Conservation (phyloP, 805 yeast genomes). For the Ogataea sp. region DNA sequence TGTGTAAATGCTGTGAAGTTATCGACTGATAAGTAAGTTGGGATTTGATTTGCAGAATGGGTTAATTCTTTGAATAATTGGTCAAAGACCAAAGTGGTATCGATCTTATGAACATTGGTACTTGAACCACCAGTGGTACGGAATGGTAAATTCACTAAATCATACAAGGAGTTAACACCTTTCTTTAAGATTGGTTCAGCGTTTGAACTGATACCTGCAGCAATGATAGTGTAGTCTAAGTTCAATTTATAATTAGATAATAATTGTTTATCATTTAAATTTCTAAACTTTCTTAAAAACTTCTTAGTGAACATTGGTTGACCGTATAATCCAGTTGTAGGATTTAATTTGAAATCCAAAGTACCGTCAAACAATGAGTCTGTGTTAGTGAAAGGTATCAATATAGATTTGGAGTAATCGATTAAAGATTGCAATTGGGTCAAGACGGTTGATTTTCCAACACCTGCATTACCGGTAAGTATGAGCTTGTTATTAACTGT, state of each 20-base stretch:
- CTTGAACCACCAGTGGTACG: not conserved
- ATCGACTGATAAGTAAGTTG: constrained; percentile 67
- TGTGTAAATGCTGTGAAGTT: constrained; percentile 59
- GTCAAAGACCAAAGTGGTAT: constrained; percentile 37
- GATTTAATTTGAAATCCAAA: constrained; percentile 54
- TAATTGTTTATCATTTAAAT: constrained; percentile 31
- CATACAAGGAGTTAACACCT: constrained; percentile 29
- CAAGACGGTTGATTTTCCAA: constrained; percentile 70
- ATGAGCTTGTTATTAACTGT: constrained; percentile 40
- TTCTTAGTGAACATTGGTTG: constrained; percentile 74
- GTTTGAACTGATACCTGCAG: no score
- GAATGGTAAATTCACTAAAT: constrained; percentile 27
- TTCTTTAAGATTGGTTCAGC: constrained; percentile 5
- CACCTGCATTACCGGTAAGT: constrained; percentile 64
- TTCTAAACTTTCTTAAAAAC: constrained; percentile 43
- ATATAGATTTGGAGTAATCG: constrained; percentile 26
- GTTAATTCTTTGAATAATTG: constrained; percentile 49
- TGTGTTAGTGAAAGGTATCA: constrained; percentile 60
- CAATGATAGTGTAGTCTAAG: constrained; percentile 16
- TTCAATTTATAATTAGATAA: constrained; percentile 25
- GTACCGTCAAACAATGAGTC: constrained; percentile 62
- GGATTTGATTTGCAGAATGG: constrained; percentile 34
- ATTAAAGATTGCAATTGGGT: constrained; percentile 52
- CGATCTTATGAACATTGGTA: no score
- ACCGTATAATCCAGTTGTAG: constrained; percentile 40